Base-by-base conservation (phyloP, 345 rosid species). In the Ailanthus altissimus region DNA sequence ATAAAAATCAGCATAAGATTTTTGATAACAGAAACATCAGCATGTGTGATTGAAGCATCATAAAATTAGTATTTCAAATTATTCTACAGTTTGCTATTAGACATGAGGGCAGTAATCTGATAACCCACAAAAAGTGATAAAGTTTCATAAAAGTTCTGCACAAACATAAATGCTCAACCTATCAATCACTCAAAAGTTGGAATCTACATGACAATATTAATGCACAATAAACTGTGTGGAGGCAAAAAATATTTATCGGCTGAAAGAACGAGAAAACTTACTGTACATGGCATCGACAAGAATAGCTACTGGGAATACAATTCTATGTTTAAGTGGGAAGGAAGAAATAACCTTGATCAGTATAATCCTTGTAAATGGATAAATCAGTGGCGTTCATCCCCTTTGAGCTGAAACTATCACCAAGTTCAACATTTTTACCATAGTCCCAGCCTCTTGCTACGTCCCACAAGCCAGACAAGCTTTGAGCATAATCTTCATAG, bases 301-400 rank as follows among this genome's bases (percentile, higher is more conserved):
- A 25, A 72, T 12, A 8, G 49, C 7, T 15, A 45, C 21, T 3
- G 60, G 14, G 5, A 69, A 20, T 62, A 40, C 2, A 23, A 57
- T 12, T 38, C 28, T 47, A 57, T 0, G 28, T 18, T 3, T 13
- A 12, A 65, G 61, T 6, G 5, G 62, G 28, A 26, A 67, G 72
- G 49, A 11, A 68, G 23, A 78, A 26, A 61, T 28, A 76, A 89
- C 93, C 93, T 81, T 60, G 75, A 82, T 84, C 76, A 53, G 70
- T 59, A 66, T 60, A 82, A 78, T 77, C 84, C 57, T 32, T 9
- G 73, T 43, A 78, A 84, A 61, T 12, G 38, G 83, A 26, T 20
- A 80, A n/a, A 63, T 69, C 69, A 62, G 76, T 65, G 25, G 32
- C 40, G 45, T 74, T 71, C n/a, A 77, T 73, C 67, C 85, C 86